phyloP scores from a whole-genome alignment of 352 stramenopile species.

The Phytophthora fragariaefolia region DNA sequence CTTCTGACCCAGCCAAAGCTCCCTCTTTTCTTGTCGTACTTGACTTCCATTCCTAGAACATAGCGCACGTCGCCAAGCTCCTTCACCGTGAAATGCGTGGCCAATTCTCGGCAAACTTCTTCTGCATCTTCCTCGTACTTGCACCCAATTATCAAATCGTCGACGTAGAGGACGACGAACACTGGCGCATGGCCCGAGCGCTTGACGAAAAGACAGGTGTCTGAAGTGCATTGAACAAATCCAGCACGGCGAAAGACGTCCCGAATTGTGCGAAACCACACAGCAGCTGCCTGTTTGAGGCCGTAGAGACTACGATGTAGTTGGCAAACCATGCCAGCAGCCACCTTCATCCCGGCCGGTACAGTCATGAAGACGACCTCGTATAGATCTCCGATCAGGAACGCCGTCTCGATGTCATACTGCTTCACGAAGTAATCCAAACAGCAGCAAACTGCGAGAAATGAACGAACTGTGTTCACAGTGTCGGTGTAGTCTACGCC shows the following conservation, averaged over 20 bases:
- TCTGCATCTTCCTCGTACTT: background rate
- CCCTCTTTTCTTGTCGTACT: background rate
- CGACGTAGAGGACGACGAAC: slow-evolving; percentile 18
- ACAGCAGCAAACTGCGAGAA: slow-evolving; percentile 10
- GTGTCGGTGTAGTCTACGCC: slow-evolving; percentile 34
- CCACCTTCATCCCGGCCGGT: slow-evolving; percentile 19
- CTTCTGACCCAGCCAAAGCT: background rate
- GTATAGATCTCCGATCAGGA: slow-evolving; percentile 37
- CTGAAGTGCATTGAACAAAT: background rate
- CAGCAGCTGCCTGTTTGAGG: slow-evolving; percentile 40
- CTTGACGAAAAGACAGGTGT: slow-evolving; percentile 8
- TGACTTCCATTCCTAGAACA: slow-evolving; percentile 3
- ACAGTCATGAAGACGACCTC: slow-evolving; percentile 34
- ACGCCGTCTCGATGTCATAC: slow-evolving; percentile 6
- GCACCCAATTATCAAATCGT: slow-evolving; percentile 15
- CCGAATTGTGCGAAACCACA: slow-evolving; percentile 37
- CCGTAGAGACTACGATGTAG: slow-evolving; percentile 41
- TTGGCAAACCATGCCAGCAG: slow-evolving; percentile 27
- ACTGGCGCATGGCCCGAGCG: background rate
- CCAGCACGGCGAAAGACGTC: background rate
- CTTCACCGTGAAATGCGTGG: slow-evolving; percentile 22
- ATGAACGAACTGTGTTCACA: slow-evolving; percentile 30
- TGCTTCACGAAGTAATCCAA: background rate
- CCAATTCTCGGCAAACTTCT: background rate
- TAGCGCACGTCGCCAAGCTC: slow-evolving; percentile 9